A percentile compares a stretch with the other conserved stretches of the same genome.
Evolutionary conservation across 305 asterid species (phyloP).

Genomic region (Petunia hybrid): DNA sequence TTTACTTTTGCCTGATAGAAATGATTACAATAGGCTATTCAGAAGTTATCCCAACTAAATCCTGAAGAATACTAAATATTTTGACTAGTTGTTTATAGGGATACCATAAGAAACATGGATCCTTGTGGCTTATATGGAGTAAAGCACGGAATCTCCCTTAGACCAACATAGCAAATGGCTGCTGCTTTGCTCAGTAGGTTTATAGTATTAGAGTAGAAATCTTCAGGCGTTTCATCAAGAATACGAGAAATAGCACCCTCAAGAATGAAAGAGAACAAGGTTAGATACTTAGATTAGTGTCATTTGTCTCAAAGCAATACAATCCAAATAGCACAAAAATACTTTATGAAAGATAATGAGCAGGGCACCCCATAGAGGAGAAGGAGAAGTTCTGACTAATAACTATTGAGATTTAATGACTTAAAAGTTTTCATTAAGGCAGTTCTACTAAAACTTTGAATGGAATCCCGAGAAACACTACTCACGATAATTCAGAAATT

Average conservation of each 20-base stretch:
- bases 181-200: slow-evolving; percentile 63
- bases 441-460: not conserved
- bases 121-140: slow-evolving; percentile 67
- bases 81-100: not conserved
- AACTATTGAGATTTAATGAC: too few relatives aligned
- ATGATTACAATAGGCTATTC: not conserved
- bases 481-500: not conserved
- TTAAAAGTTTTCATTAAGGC: not conserved
- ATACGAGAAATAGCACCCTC: slow-evolving; percentile 72
- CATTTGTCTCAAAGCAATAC: not conserved
- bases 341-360: not conserved
- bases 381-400: too few relatives aligned
- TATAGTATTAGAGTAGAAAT: slow-evolving; percentile 53
- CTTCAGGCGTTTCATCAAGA: slow-evolving; percentile 55
- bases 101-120: slow-evolving; percentile 69
- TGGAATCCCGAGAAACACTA: not conserved
- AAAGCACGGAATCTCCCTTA: slow-evolving; percentile 58
- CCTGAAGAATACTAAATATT: not conserved
- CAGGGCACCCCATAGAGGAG: not conserved
- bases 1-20: slow-evolving; percentile 57
- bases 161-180: slow-evolving; percentile 45
- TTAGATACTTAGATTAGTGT: slow-evolving; percentile 15
- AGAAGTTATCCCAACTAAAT: not conserved
- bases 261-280: not conserved
- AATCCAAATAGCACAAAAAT: not conserved